Base-by-base conservation (phyloP, 2,329 filamentous ascomycete species). In the Botryotinia convoluta region DNA sequence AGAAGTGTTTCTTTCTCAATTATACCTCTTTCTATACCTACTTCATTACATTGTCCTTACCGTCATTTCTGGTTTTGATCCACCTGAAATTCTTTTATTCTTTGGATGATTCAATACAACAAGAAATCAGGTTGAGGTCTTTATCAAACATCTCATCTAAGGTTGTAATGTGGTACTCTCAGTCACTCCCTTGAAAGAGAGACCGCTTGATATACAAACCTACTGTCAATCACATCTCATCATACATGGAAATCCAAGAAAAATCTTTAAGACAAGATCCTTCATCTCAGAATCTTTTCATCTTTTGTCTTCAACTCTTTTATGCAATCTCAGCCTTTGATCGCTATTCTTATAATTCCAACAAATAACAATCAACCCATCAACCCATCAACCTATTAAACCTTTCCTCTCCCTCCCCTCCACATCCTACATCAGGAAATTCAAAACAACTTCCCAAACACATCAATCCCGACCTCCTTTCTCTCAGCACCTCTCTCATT, bases 201-300 rank as follows among this genome's bases (percentile, higher is more conserved):
- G 10, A 51, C 9, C 4, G 9, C 10, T 51, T 10, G 48, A n/a
- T 51, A 14, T 3, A 26, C 26, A 26, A 51, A n/a, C 10, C 22
- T 51, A n/a, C 26, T 14, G 1, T 51, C 10, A 51, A n/a, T 51
- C 10, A 1, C 4, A n/a, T 14, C 0, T n/a, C 10, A 51, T 2
- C 4, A 51, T 51, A 1, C 4, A n/a, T 51, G 4, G 1, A 14
- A n/a, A 14, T 45, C 7, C 4, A 20, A 4, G 3, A 1, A n/a
- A n/a, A 6, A n/a, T 14, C 12, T 5, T 0, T 6, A 5, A 51
- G 3, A 3, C 0, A 51, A n/a, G 1, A n/a, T n/a, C 22, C 12
- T 6, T 51, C 10, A 51, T 26, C 9, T 10, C 48, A 51, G 26
- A 14, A 12, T n/a, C 4, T 51, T 14, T 14, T 12, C 0, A 4